Percentiles rank a stretch among this genome's conserved stretches.
Conservation (phyloP, 768 basidiomycete species). For the Agrocybe pediades region DNA sequence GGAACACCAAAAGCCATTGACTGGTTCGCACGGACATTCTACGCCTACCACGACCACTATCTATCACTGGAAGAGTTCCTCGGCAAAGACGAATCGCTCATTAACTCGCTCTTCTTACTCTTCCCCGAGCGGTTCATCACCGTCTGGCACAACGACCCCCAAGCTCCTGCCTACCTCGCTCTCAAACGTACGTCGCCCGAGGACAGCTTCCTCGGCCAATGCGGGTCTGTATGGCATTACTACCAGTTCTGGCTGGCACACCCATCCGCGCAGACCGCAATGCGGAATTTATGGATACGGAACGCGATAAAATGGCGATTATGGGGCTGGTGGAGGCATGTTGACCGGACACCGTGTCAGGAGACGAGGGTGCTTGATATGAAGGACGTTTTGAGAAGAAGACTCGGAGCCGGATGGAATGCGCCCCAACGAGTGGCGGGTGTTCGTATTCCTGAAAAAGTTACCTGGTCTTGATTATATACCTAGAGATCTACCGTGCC, state of each 20-base stretch:
- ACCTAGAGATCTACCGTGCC: too few relatives aligned
- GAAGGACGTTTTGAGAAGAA: conserved; percentile 21
- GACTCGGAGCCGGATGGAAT: conserved; percentile 25
- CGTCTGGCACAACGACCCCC: conserved; percentile 39
- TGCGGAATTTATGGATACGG: conserved; percentile 24
- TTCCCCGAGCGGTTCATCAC: conserved; percentile 44
- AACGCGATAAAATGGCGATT: conserved; percentile 17
- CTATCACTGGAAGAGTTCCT: conserved; percentile 44
- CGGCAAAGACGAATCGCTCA: conserved; percentile 41
- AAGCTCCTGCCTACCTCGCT: conserved; percentile 21
- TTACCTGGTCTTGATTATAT: conserved; percentile 3
- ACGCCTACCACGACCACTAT: conserved; percentile 53
- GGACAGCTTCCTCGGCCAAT: conserved; percentile 33
- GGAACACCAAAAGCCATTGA: conserved; percentile 42
- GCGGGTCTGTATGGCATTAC: conserved; percentile 45
- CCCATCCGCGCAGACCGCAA: conserved; percentile 11
- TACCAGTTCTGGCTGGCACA: conserved; percentile 48
- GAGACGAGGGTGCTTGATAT: conserved; percentile 25
- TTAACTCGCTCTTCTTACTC: conserved; percentile 25
- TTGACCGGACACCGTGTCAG: conserved; percentile 26
- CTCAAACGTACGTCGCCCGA: conserved; percentile 16
- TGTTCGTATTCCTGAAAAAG: conserved; percentile 3
- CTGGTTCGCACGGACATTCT: conserved; percentile 50
- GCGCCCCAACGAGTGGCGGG: conserved; percentile 11
- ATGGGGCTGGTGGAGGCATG: conserved; percentile 30